Evolutionary conservation across 352 stramenopile genomes (phyloP), one percentile per base, ranked within the genome.

Genomic region (Pilasporangium apinafurcum): DNA sequence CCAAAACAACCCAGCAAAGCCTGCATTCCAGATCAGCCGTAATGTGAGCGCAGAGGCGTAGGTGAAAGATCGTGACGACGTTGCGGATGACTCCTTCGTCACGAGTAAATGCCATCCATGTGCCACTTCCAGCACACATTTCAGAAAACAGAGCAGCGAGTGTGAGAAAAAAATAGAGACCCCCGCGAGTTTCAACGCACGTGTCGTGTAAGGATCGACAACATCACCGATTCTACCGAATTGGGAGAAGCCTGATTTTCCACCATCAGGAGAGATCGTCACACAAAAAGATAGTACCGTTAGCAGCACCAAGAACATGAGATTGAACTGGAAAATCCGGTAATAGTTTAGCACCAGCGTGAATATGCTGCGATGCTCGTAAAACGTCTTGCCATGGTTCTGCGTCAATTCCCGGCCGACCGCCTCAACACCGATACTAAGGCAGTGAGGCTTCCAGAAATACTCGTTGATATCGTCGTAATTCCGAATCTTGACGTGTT

Each of bases 401-500:
- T 64, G 51, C 20, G 56, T 65, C 12, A 89, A 35, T 33, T 84
- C 70, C 12, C 53, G 27, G 0, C 70, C 76, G 28, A 86, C 69
- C 8, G 61, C 32, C 8, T 51, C 44, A 12, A 86, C 50, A 1
- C 56, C 26, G 32, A 89, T 79, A 20, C 51, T 76, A 18, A 89
- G 60, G 46, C 74, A 86, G 36, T 81, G 68, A 30, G 44, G 44
- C 37, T 82, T 83, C 76, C 76, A 89, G 36, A 89, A 89, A 42
- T 85, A 89, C 53, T 89, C 76, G 48, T 89, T 89, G 29, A 89
- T 77, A 33, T 89, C 76, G 50, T 89, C 76, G 51, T 89, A 89
- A 37, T 89, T 89, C 35, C 76, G 70, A 30, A 89, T 76, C 46
- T 86, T 75, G 25, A 83, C 74, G 32, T 89, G 76, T 43, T 89